Conservation (phyloP, 2,329 filamentous ascomycete genomes). For the Emergomyces africanus region DNA sequence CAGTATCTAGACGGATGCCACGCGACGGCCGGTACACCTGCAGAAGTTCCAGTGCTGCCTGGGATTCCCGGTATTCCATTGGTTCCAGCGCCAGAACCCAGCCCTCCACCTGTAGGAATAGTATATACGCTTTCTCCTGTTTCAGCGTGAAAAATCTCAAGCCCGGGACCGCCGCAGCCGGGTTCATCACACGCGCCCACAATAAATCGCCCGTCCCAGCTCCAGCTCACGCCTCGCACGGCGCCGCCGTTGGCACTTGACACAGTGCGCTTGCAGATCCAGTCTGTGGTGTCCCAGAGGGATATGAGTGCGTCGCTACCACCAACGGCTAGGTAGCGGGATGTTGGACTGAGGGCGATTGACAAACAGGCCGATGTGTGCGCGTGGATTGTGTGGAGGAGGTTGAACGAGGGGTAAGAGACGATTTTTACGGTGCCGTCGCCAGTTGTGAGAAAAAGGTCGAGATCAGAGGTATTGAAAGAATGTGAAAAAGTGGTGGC, state of each 20-base stretch:
- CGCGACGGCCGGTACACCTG: constrained; percentile 33
- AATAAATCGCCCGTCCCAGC: constrained; percentile 38
- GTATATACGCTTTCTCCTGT: constrained; percentile 37
- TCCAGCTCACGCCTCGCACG: constrained; percentile 37
- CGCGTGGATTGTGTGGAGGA: constrained; percentile 34
- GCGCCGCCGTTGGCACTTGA: constrained; percentile 33
- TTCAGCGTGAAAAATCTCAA: constrained; percentile 40
- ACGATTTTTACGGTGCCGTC: constrained; percentile 38
- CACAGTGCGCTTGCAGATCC: constrained; percentile 37
- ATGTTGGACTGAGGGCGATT: constrained; percentile 33
- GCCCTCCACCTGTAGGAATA: constrained; percentile 25
- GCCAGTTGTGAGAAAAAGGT: constrained; percentile 37
- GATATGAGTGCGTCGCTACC: constrained; percentile 38
- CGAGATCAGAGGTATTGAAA: constrained; percentile 22
- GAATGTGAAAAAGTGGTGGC: constrained; percentile 36
- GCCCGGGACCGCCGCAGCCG: constrained; percentile 29
- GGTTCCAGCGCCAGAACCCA: neutral
- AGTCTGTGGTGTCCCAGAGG: constrained; percentile 40
- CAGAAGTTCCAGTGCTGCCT: constrained; percentile 11
- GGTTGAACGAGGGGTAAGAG: constrained; percentile 33
- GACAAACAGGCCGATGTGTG: constrained; percentile 38
- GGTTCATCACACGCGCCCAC: constrained; percentile 37
- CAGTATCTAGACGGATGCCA: constrained; percentile 40
- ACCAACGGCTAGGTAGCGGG: constrained; percentile 37
- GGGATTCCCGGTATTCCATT: neutral